These are phyloP conservation scores for Pythium sp. DNA, from an alignment of 352 stramenopile genomes.

Conservation along the genomic window DNA sequence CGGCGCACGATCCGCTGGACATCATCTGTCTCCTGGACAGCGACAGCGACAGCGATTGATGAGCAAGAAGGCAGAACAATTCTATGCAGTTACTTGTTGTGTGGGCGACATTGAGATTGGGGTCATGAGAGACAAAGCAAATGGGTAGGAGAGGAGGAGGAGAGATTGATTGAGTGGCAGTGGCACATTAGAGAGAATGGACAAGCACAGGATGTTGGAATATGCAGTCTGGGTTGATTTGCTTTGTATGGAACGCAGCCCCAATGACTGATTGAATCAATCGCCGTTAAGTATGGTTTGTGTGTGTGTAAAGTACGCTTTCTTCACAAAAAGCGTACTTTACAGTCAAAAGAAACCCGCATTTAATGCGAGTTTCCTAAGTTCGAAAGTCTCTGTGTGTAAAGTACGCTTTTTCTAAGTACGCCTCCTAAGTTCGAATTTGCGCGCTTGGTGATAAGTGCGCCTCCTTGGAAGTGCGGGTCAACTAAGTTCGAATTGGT, in stretches of 20 bases:
- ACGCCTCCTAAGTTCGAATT: not conserved
- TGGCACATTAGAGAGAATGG: not conserved
- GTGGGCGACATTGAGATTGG: not conserved
- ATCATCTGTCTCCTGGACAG: slow-evolving; percentile 81
- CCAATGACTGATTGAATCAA: too few relatives aligned
- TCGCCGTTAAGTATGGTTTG: too few relatives aligned
- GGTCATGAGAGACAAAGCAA: not conserved
- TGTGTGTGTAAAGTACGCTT: too few relatives aligned
- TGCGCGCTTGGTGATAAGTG: not conserved
- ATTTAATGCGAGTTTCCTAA: too few relatives aligned
- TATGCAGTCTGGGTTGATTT: not conserved
- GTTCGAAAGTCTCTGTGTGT: too few relatives aligned
- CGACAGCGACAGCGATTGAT: slow-evolving; percentile 68
- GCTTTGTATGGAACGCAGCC: too few relatives aligned
- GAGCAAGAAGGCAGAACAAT: slow-evolving; percentile 17
- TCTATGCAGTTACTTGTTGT: not conserved
- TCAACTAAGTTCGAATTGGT: not conserved
- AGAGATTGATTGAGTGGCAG: not conserved
- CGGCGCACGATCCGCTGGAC: slow-evolving; percentile 38
- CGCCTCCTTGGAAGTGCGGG: not conserved
- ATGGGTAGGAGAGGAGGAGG: not conserved
- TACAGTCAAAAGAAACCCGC: too few relatives aligned
- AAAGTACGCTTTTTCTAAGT: not conserved
- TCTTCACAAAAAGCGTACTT: too few relatives aligned
- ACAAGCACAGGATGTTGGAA: not conserved